Percentiles rank a stretch among this genome's conserved stretches.
phyloP scores from a whole-genome alignment of 164 flowering plant species.

The Chimonanthus salicifolius region DNA sequence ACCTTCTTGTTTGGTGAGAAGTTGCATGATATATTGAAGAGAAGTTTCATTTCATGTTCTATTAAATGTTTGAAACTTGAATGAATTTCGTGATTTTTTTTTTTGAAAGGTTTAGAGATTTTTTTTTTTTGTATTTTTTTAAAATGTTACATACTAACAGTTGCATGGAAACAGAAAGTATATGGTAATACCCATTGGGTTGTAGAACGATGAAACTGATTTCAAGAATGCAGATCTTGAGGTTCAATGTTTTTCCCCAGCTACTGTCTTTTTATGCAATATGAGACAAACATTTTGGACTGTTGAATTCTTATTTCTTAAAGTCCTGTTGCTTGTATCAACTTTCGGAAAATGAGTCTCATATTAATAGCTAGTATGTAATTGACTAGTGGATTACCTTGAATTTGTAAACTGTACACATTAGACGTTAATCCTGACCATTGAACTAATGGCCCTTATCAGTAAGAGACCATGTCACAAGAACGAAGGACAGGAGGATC shows the following conservation, averaged over 20 bases:
- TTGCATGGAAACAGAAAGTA: too few relatives aligned
- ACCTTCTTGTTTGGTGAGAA: too few relatives aligned
- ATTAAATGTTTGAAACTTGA: too few relatives aligned
- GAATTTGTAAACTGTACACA: too few relatives aligned
- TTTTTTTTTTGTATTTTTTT: too few relatives aligned
- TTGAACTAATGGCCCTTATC: background rate
- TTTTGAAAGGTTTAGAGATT: too few relatives aligned
- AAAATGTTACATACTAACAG: too few relatives aligned
- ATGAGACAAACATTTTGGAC: background rate
- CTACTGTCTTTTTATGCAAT: background rate
- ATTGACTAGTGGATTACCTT: too few relatives aligned
- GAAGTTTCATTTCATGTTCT: too few relatives aligned
- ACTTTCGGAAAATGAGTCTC: background rate
- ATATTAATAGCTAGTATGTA: background rate
- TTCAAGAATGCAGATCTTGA: background rate
- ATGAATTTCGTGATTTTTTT: too few relatives aligned
- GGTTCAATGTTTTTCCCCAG: background rate
- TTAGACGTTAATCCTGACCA: too few relatives aligned
- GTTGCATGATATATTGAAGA: too few relatives aligned
- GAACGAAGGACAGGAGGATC: background rate
- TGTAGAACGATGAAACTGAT: background rate
- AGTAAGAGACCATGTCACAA: background rate
- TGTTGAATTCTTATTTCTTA: background rate
- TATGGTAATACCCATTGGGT: background rate
- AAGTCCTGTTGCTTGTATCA: background rate